These are phyloP conservation scores for Rubia balearica DNA, from an alignment of 305 asterid genomes.

Conservation along the genomic window DNA sequence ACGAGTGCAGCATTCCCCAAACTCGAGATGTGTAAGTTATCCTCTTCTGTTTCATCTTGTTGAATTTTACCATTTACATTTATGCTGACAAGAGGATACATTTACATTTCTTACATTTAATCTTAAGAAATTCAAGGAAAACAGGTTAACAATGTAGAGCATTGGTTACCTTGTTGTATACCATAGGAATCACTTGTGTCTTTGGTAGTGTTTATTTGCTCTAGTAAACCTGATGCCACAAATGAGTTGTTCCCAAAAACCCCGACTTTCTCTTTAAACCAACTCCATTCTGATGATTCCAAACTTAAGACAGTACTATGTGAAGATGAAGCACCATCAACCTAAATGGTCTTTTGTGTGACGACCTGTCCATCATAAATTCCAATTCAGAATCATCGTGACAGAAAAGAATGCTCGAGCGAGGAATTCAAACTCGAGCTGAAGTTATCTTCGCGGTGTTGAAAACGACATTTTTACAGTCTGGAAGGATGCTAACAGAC, in stretches of 20 bases:
- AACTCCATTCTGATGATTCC: slow-evolving; percentile 52
- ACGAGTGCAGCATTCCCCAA: slow-evolving; percentile 80
- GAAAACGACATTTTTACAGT: slow-evolving; percentile 57
- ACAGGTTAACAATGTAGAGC: neutral
- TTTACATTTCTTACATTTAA: neutral
- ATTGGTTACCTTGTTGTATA: slow-evolving; percentile 43
- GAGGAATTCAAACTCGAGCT: neutral
- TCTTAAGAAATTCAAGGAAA: neutral
- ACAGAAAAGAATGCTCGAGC: neutral
- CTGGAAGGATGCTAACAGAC: slow-evolving; percentile 93
- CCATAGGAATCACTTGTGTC: slow-evolving; percentile 75
- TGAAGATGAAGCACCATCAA: slow-evolving; percentile 26
- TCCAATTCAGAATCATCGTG: slow-evolving; percentile 14
- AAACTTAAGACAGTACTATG: slow-evolving; percentile 26
- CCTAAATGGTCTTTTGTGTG: slow-evolving; percentile 33
- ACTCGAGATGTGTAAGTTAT: slow-evolving; percentile 41
- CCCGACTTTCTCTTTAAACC: slow-evolving; percentile 64
- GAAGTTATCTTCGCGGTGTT: slow-evolving; percentile 69
- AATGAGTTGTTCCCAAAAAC: slow-evolving; percentile 43
- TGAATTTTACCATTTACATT: slow-evolving; percentile 29
- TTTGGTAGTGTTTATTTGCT: slow-evolving; percentile 78
- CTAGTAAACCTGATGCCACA: slow-evolving; percentile 41
- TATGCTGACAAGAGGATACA: slow-evolving; percentile 35
- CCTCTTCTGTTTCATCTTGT: slow-evolving; percentile 34
- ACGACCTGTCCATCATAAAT: slow-evolving; percentile 30